Evolutionary conservation across 352 stramenopile species (phyloP).

Genomic region (Globisporangium takayamanum): DNA sequence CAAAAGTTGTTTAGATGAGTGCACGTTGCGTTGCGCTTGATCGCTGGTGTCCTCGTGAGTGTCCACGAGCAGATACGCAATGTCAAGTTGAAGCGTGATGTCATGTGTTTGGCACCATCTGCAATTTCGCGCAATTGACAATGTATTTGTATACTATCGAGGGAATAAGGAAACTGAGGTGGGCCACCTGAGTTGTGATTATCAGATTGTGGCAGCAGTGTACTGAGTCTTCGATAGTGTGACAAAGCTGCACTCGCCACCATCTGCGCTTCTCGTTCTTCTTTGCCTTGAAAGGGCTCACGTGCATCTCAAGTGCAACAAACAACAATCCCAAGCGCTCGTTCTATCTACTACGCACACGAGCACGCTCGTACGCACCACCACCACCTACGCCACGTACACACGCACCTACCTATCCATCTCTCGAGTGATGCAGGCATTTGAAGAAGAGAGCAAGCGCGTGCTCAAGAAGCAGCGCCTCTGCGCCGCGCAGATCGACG

Average conservation of each 20-base stretch:
- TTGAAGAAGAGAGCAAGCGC: constrained; percentile 52
- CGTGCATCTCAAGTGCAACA: background rate
- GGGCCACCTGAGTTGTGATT: background rate
- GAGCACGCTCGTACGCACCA: background rate
- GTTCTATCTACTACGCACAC: too few relatives aligned
- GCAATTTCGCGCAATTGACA: background rate
- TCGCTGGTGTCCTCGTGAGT: too few relatives aligned
- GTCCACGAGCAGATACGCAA: background rate
- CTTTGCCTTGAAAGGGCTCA: background rate
- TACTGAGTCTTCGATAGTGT: background rate
- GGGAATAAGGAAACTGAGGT: background rate
- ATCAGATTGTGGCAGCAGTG: background rate
- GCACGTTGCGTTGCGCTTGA: too few relatives aligned
- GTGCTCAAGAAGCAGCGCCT: constrained; percentile 72
- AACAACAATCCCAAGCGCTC: too few relatives aligned
- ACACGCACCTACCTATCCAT: too few relatives aligned
- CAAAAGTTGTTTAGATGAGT: background rate
- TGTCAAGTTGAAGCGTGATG: background rate
- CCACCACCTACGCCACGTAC: background rate
- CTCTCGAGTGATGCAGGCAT: constrained; percentile 32
- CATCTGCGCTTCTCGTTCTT: background rate
- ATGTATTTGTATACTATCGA: background rate
- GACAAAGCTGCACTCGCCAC: background rate
- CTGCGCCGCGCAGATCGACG: constrained; percentile 51
- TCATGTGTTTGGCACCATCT: background rate